These are phyloP conservation scores for Bullera alba DNA, from an alignment of 768 basidiomycete species.

Conservation along the genomic window DNA sequence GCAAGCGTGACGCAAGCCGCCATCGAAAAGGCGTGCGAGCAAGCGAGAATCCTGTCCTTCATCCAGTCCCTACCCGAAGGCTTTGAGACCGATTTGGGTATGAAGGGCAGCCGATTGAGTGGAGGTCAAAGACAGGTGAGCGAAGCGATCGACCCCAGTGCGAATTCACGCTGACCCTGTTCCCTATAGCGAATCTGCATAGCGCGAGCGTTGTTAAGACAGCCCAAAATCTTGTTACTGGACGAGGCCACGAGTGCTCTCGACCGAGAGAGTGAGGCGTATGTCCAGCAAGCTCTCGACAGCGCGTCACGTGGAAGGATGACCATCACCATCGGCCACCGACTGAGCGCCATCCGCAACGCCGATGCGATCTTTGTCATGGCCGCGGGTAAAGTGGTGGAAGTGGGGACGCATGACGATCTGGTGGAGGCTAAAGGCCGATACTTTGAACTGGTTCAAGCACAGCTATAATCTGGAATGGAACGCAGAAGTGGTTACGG, in stretches of 20 bases:
- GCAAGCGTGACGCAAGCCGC: constrained; percentile 16
- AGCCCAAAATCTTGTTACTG: constrained; percentile 40
- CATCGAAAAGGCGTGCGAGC: constrained; percentile 19
- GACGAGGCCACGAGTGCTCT: constrained; percentile 40
- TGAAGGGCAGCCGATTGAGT: constrained; percentile 38
- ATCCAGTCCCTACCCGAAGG: constrained; percentile 27
- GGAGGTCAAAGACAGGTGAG: constrained; percentile 41
- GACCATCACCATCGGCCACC: constrained; percentile 42
- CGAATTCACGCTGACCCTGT: neutral
- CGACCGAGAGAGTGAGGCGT: constrained; percentile 35
- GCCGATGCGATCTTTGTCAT: constrained; percentile 42
- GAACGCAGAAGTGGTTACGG: neutral
- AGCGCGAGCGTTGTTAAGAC: constrained; percentile 39
- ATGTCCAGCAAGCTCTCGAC: constrained; percentile 38
- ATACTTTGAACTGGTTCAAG: constrained; percentile 34
- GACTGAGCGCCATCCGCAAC: constrained; percentile 34
- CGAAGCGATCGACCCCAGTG: neutral
- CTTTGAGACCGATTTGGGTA: constrained; percentile 37
- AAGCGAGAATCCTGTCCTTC: constrained; percentile 33
- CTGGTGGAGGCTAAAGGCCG: constrained; percentile 30
- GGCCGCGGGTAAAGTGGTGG: constrained; percentile 36
- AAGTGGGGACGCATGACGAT: constrained; percentile 38
- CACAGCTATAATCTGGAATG: constrained; percentile 16
- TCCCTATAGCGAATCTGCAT: constrained; percentile 40
- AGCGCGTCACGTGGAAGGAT: constrained; percentile 21